Evolutionary conservation across 1,284 basidiomycete genomes (phyloP), one percentile per base, ranked within the genome.

Genomic region (Tetrapyrgos nigripes): DNA sequence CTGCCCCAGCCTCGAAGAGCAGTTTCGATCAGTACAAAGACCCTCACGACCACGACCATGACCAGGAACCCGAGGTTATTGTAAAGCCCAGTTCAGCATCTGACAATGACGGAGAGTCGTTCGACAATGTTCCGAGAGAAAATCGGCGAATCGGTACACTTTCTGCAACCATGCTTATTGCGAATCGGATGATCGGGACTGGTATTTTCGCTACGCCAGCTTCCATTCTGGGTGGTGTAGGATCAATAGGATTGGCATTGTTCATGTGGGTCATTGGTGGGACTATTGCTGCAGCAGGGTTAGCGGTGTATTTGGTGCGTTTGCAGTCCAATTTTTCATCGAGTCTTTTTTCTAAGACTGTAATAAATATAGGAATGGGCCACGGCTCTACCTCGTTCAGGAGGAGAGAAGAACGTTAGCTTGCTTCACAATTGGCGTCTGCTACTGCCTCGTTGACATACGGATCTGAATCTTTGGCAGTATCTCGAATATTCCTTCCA

Each of bases 401-500:
- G 45, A 59, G 58, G 58, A 31, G 58, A 60, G 37, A 60, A 60
- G 48, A 60, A 60, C 23, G 55, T 64, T 50, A 48, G 57, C 5
- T 62, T 64, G 19, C 61, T 62, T 33, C 57, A 65, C 31, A 49
- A 59, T 21, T 65, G 57, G 58, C 56, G 62, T 23, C 59, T 59
- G 4, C 61, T 65, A 33, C 31, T 59, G 60, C 5, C 26, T 19
- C 19, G 17, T 27, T 31, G 35, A 23, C n/a, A 19, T 23, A 19
- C 46, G 21, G 6, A 21, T n/a, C 31, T n/a, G 19, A 24, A 57
- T 23, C 37, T 44, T 37, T 55, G 14, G 27, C 44, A 44, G 40
- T 76, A 75, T 47, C 67, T 75, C 9, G 74, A 76, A 59, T 70
- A 71, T 47, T 61, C 73, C 13, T 76, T 70, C 58, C 68, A 66